Conservation (phyloP, 2,329 filamentous ascomycete genomes). For the Claviceps arundinis region DNA sequence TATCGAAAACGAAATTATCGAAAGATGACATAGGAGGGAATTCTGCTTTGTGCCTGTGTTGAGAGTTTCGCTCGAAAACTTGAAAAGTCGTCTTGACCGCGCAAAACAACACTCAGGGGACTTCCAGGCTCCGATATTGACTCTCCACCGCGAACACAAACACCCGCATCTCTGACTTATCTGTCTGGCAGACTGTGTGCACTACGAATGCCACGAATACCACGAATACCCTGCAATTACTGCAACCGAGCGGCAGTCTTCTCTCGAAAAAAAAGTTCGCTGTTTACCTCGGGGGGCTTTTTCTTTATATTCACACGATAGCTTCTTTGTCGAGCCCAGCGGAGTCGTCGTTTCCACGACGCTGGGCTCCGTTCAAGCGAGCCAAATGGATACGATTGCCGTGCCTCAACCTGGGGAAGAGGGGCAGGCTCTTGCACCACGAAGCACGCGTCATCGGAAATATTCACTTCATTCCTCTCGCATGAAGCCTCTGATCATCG, state of each 20-base stretch:
- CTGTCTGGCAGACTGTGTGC: background rate
- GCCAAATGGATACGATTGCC: slow-evolving; percentile 12
- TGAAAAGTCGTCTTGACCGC: background rate
- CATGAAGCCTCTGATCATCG: slow-evolving; percentile 8
- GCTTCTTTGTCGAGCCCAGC: slow-evolving; percentile 7
- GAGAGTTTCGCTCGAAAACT: too few species aligned
- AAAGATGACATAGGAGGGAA: too few species aligned
- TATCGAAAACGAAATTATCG: too few species aligned
- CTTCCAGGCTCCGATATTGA: background rate
- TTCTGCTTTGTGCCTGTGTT: too few species aligned
- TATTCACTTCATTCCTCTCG: slow-evolving; percentile 13
- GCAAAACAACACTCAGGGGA: background rate
- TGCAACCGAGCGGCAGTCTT: background rate
- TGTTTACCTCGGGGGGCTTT: background rate
- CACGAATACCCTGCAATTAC: background rate
- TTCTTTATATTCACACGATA: background rate
- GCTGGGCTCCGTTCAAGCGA: slow-evolving; percentile 9
- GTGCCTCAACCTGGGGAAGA: slow-evolving; percentile 8
- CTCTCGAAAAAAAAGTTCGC: background rate
- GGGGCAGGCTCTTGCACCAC: slow-evolving; percentile 5
- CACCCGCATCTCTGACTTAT: too few species aligned
- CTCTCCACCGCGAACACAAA: background rate
- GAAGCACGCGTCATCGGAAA: slow-evolving; percentile 9
- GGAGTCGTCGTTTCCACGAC: slow-evolving; percentile 3
- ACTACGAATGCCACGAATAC: background rate